These are phyloP conservation scores for Amylostereum areolatum DNA, from an alignment of 1,284 basidiomycete species.

Conservation along the genomic window DNA sequence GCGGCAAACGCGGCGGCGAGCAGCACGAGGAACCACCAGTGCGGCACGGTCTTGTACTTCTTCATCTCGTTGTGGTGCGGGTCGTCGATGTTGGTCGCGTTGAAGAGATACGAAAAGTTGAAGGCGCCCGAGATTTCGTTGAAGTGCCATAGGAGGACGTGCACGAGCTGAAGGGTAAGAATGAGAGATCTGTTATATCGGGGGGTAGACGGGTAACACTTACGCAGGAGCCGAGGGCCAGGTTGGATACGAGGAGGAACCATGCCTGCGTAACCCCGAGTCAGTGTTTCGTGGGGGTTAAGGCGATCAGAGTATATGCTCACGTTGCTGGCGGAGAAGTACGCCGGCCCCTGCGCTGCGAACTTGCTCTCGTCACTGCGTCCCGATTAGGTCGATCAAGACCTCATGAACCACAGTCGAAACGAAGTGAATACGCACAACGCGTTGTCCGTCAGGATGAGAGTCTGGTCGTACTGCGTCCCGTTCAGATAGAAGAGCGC, in stretches of 20 bases:
- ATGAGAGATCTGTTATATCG: conserved; percentile 20
- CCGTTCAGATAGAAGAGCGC: conserved; percentile 34
- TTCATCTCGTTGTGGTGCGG: conserved; percentile 49
- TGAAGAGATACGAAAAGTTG: conserved; percentile 25
- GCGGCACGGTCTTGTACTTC: conserved; percentile 47
- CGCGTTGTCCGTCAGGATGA: conserved; percentile 30
- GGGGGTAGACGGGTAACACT: conserved; percentile 9
- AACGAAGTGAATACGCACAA: conserved; percentile 16
- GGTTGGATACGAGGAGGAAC: conserved; percentile 18
- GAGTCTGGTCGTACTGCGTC: conserved; percentile 30
- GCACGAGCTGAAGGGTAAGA: conserved; percentile 24
- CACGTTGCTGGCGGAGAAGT: conserved; percentile 18
- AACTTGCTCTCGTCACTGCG: conserved; percentile 19
- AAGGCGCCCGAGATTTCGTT: conserved; percentile 38
- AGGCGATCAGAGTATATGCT: conserved; percentile 19
- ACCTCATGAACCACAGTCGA: no score
- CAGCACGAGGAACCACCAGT: conserved; percentile 50
- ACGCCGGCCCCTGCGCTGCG: conserved; percentile 17
- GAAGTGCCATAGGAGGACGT: conserved; percentile 46
- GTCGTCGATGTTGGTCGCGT: conserved; percentile 25
- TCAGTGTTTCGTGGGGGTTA: no score
- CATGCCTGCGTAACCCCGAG: conserved; percentile 8
- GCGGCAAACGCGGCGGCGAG: conserved; percentile 37
- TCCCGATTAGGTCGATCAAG: not conserved
- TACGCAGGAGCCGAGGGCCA: conserved; percentile 19